These are phyloP conservation scores for Allomyces macrogynus DNA, from an alignment of 192 early-diverging fungal genomes.

Conservation along the genomic window DNA sequence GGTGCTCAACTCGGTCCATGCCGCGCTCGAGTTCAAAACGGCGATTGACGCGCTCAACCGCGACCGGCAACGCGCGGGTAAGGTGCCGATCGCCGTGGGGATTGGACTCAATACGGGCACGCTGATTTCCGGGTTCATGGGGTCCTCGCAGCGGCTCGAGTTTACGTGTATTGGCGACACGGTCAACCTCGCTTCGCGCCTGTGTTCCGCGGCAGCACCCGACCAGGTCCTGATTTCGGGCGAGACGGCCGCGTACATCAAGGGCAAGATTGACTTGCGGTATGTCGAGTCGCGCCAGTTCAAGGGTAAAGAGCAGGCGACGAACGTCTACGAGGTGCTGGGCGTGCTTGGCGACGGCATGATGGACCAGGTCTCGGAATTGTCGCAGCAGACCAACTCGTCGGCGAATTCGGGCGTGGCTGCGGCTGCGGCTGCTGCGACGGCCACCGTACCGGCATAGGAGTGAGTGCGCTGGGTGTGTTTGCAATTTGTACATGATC, in stretches of 20 bases:
- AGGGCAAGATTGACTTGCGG: constrained; percentile 12
- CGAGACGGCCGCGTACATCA: constrained; percentile 14
- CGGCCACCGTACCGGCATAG: too few relatives aligned
- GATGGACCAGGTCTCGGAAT: neutral
- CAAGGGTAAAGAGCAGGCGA: constrained; percentile 26
- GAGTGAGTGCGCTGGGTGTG: too few relatives aligned
- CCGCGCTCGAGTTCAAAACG: neutral
- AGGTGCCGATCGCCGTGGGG: constrained; percentile 19
- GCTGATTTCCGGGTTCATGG: neutral
- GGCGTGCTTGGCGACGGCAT: constrained; percentile 2
- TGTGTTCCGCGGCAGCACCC: neutral
- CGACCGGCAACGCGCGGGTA: constrained; percentile 12
- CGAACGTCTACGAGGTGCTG: constrained; percentile 23
- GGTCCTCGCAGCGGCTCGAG: neutral
- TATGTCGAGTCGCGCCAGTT: constrained; percentile 18
- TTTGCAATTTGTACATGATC: too few relatives aligned
- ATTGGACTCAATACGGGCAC: constrained; percentile 30
- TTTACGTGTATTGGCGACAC: neutral
- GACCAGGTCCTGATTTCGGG: constrained; percentile 9
- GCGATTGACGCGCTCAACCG: constrained; percentile 25
- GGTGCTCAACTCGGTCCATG: neutral
- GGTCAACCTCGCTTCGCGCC: neutral
- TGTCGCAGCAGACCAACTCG: neutral
- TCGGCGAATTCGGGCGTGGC: too few relatives aligned
- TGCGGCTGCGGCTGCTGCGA: too few relatives aligned